Conservation (phyloP, 2,329 filamentous ascomycete genomes). For the Aspergillus ochraceoroseus region DNA sequence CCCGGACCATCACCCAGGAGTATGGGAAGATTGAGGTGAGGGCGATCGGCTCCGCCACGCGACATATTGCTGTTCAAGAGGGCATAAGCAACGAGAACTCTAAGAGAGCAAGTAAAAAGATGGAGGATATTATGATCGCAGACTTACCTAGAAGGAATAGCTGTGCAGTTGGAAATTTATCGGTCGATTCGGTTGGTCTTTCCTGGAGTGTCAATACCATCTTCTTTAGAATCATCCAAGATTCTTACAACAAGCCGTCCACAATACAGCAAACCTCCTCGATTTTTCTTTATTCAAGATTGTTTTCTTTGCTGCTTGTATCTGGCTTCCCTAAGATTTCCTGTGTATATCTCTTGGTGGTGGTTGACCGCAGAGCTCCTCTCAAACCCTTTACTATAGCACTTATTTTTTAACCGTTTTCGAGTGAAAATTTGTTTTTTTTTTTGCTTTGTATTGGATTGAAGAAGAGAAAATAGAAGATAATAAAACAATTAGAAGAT, state of each 20-base stretch:
- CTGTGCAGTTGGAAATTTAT: conserved; percentile 75
- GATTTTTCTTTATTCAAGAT: too few relatives aligned
- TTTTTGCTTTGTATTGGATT: too few relatives aligned
- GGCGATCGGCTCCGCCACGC: conserved; percentile 86
- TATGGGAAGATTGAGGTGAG: conserved; percentile 92
- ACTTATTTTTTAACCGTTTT: too few relatives aligned
- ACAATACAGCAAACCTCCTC: conserved; percentile 14
- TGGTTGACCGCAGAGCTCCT: too few relatives aligned
- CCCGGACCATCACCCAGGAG: conserved; percentile 75
- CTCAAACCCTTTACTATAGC: too few relatives aligned
- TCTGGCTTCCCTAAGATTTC: background rate
- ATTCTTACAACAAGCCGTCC: conserved; percentile 49
- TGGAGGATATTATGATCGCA: conserved; percentile 3
- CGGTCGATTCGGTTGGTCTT: conserved; percentile 57
- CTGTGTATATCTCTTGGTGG: background rate
- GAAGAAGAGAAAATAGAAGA: too few relatives aligned
- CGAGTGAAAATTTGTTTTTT: too few relatives aligned
- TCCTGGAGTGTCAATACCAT: conserved; percentile 57
- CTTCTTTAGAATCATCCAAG: conserved; percentile 46
- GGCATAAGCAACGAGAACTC: background rate
- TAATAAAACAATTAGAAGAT: background rate
- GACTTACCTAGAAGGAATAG: conserved; percentile 74
- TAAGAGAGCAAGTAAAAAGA: background rate
- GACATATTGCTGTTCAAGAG: conserved; percentile 67
- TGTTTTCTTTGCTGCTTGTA: conserved; percentile 5